phyloP scores from a whole-genome alignment of 257 asterid genomes.

The Linderniella brevidens region DNA sequence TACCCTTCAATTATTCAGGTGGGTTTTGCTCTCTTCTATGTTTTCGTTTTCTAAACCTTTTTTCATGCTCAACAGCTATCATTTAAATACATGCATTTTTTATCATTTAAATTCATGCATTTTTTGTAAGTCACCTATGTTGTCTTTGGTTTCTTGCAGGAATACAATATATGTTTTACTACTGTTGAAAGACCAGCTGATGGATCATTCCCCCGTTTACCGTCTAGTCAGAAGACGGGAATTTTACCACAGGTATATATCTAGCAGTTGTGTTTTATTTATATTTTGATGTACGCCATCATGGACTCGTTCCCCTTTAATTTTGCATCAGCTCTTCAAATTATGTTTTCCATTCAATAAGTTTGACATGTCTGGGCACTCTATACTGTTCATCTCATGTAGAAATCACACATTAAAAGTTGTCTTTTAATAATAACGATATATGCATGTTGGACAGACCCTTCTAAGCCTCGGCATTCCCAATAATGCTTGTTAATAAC shows the following conservation, averaged over 20 bases:
- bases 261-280: no score
- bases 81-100: background rate
- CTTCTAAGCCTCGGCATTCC: no score
- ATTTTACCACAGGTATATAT: constrained; percentile 79
- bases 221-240: constrained; percentile 58
- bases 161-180: constrained; percentile 92
- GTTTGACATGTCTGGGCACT: no score
- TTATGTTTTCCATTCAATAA: no score
- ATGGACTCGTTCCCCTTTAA: no score
- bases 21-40: constrained; percentile 11
- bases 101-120: no score
- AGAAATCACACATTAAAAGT: no score
- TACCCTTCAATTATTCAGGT: constrained; percentile 99
- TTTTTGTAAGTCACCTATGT: background rate
- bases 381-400: no score
- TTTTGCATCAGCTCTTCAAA: no score
- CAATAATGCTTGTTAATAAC: no score
- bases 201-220: constrained; percentile 50
- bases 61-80: constrained; percentile 1
- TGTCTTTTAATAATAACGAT: no score
- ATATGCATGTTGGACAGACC: background rate
- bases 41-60: constrained; percentile 8
- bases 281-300: no score
- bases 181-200: constrained; percentile 72
- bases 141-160: constrained; percentile 32